phyloP scores from a whole-genome alignment of 495 filamentous ascomycete genomes.

The Hyaloscypha finlandica region DNA sequence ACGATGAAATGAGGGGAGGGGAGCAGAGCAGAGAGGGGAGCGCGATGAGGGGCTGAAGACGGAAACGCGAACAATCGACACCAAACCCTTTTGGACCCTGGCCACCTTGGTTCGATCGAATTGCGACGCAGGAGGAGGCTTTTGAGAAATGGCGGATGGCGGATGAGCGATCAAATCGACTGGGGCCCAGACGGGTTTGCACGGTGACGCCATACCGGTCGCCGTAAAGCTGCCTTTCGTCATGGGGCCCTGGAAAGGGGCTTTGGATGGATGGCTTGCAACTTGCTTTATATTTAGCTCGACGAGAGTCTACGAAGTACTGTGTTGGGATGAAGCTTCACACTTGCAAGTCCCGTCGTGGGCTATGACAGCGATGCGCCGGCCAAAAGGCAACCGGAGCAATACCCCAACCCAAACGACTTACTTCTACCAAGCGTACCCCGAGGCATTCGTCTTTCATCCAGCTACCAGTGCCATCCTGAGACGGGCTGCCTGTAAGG shows the following conservation, averaged over 20 bases:
- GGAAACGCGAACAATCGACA: constrained; percentile 2
- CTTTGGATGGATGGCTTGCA: background rate
- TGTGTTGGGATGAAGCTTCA: background rate
- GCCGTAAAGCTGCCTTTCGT: background rate
- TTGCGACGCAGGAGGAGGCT: constrained; percentile 1
- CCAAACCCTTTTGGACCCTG: constrained; percentile 9
- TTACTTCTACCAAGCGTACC: background rate
- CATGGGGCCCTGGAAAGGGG: background rate
- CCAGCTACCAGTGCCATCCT: background rate
- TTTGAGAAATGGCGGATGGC: constrained; percentile 5
- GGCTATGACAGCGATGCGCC: background rate
- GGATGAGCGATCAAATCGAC: constrained; percentile 8
- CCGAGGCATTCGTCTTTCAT: background rate
- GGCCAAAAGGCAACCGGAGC: background rate
- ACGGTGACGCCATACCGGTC: constrained; percentile 6
- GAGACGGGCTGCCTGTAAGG: background rate
- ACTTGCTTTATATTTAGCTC: background rate
- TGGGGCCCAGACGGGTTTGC: background rate
- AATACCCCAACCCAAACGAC: background rate
- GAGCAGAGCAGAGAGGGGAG: background rate
- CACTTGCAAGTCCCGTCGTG: no score
- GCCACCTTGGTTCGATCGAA: background rate
- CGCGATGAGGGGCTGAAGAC: constrained; percentile 2
- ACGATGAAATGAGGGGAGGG: background rate
- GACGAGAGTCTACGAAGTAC: background rate